These are phyloP conservation scores for Aureobasidium namibiae DNA, from an alignment of 2,329 filamentous ascomycete genomes.

Conservation along the genomic window DNA sequence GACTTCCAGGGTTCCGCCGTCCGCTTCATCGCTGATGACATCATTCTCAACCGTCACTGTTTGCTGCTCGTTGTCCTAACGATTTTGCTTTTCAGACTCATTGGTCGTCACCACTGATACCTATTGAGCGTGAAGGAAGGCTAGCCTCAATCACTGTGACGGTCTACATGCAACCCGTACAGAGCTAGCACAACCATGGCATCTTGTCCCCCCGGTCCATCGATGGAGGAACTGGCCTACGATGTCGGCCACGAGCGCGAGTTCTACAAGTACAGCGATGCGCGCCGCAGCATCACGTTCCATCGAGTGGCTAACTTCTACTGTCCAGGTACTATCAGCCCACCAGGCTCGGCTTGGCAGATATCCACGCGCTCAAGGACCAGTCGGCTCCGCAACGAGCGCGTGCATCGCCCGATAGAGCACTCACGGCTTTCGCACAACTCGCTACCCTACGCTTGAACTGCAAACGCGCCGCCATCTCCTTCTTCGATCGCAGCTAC, in stretches of 20 bases:
- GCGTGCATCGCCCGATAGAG: conserved; percentile 24
- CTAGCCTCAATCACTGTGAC: no score
- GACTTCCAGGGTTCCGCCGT: background rate
- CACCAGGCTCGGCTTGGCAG: conserved; percentile 17
- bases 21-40: background rate
- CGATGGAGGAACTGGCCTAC: conserved; percentile 2
- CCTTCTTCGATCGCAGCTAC: conserved; percentile 41
- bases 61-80: background rate
- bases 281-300: conserved; percentile 7
- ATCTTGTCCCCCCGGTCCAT: background rate
- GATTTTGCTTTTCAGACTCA: background rate
- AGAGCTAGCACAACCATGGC: background rate
- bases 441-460: conserved; percentile 42
- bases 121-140: background rate
- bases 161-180: background rate
- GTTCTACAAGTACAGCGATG: conserved; percentile 24
- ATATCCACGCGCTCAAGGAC: conserved; percentile 14
- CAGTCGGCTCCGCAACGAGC: background rate
- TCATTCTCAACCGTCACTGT: background rate
- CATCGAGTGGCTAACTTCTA: background rate
- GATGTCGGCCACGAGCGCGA: conserved; percentile 24
- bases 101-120: background rate
- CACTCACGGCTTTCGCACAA: conserved; percentile 43
- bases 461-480: conserved; percentile 43
- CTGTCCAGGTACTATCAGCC: conserved; percentile 15